Percentiles rank a stretch among this genome's conserved stretches.
Conservation (phyloP, 2,329 filamentous ascomycete genomes). For the Pyrenochaeta sp. region DNA sequence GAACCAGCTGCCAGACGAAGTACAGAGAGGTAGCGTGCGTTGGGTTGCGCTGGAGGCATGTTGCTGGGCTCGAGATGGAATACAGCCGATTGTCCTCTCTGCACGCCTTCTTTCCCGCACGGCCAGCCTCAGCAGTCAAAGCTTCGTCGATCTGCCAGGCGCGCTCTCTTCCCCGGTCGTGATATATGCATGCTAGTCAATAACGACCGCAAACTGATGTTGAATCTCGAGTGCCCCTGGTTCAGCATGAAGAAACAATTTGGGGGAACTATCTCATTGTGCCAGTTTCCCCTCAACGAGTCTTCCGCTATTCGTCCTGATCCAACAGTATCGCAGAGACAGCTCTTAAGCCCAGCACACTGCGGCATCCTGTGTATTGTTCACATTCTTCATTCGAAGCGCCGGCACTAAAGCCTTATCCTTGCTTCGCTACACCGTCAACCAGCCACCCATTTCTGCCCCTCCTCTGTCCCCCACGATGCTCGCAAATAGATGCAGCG, state of each 20-base stretch:
- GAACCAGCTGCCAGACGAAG: slow-evolving; percentile 24
- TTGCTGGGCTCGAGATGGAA: slow-evolving; percentile 4
- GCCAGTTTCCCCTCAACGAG: slow-evolving; percentile 15
- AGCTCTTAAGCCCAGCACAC: slow-evolving; percentile 20
- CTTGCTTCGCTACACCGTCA: slow-evolving; percentile 35
- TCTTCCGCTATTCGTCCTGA: slow-evolving; percentile 17
- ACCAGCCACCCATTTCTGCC: slow-evolving; percentile 33
- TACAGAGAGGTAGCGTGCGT: slow-evolving; percentile 25
- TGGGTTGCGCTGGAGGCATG: slow-evolving; percentile 2
- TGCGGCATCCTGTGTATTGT: slow-evolving; percentile 22
- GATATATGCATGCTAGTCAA: slow-evolving; percentile 29
- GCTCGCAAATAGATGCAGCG: slow-evolving; percentile 10
- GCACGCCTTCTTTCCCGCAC: slow-evolving; percentile 13
- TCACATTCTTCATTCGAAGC: slow-evolving; percentile 38
- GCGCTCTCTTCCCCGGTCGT: slow-evolving; percentile 24
- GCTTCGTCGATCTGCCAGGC: slow-evolving; percentile 39
- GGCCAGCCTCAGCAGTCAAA: slow-evolving; percentile 33
- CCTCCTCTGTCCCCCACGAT: slow-evolving; percentile 18
- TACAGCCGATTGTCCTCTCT: slow-evolving; percentile 14
- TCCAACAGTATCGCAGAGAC: slow-evolving; percentile 26
- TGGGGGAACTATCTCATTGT: slow-evolving; percentile 12
- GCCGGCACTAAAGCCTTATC: slow-evolving; percentile 40
- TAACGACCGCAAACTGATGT: slow-evolving; percentile 27
- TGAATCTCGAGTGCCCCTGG: slow-evolving; percentile 9
- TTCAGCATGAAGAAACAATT: slow-evolving; percentile 26